These are phyloP conservation scores for Dipodascus albidus DNA, from an alignment of 805 yeast genomes.

Conservation along the genomic window DNA sequence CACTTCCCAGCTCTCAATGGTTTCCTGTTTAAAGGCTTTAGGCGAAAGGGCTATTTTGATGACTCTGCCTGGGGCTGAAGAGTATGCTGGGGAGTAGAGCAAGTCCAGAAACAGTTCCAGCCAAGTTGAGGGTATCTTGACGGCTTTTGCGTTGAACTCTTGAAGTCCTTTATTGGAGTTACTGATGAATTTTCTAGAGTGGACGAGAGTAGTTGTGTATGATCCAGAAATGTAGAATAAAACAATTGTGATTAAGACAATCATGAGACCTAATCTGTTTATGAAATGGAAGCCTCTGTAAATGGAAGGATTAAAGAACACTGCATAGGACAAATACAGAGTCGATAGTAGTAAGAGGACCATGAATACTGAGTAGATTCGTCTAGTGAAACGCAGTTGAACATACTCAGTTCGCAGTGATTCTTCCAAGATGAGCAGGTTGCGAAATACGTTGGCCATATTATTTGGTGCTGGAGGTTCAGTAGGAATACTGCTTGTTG, in stretches of 20 bases:
- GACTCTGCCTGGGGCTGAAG: conserved; percentile 44
- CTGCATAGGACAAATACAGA: conserved; percentile 22
- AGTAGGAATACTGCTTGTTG: neutral
- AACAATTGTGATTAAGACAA: conserved; percentile 54
- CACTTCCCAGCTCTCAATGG: conserved; percentile 90
- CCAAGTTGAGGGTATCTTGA: conserved; percentile 24
- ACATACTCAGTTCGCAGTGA: conserved; percentile 69
- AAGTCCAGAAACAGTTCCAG: conserved; percentile 19
- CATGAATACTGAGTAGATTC: conserved; percentile 47
- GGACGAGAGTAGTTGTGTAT: conserved; percentile 71
- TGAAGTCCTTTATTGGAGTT: conserved; percentile 85
- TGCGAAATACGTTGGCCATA: conserved; percentile 54
- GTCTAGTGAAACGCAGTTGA: conserved; percentile 56
- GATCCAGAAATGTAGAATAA: conserved; percentile 84
- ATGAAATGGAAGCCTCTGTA: conserved; percentile 26
- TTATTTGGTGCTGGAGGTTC: conserved; percentile 9
- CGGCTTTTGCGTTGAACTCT: conserved; percentile 68
- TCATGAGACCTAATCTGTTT: conserved; percentile 36
- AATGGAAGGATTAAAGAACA: conserved; percentile 24
- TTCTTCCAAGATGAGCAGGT: conserved; percentile 76
- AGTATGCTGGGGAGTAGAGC: conserved; percentile 19
- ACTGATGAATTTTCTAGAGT: conserved; percentile 66
- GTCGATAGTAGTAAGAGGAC: conserved; percentile 19
- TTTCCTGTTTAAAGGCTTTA: conserved; percentile 67
- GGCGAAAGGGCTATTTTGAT: conserved; percentile 76